Evolutionary conservation across 257 asterid genomes (phyloP).

Genomic region (Agastache rugosa): DNA sequence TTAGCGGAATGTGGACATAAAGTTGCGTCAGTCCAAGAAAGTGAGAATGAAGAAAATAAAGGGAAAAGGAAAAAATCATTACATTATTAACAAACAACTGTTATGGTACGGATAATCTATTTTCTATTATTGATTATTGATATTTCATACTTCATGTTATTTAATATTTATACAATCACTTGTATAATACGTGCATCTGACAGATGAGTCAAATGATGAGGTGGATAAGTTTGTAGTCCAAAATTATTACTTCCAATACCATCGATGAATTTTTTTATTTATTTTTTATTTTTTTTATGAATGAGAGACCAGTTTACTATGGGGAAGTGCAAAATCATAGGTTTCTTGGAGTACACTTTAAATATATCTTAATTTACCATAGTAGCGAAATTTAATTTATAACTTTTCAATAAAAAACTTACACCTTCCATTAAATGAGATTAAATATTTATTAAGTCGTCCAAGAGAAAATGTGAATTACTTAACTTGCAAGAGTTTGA

Average conservation of each 20-base stretch:
- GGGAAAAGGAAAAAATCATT: neutral
- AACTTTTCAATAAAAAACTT: neutral
- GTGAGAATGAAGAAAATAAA: neutral
- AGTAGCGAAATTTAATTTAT: neutral
- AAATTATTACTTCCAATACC: neutral
- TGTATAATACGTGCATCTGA: too few species aligned
- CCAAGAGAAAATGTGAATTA: neutral
- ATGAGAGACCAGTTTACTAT: too few species aligned
- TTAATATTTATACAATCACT: neutral
- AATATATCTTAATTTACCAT: too few species aligned
- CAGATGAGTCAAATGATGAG: too few species aligned
- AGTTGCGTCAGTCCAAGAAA: neutral
- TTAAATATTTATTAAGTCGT: too few species aligned
- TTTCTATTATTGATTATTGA: neutral
- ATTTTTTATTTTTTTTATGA: too few species aligned
- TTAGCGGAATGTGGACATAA: neutral
- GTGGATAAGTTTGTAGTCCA: neutral
- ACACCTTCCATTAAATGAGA: too few species aligned
- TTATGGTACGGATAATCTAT: neutral
- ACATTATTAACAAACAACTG: neutral
- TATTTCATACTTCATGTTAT: neutral
- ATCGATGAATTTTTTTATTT: too few species aligned
- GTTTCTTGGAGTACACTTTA: too few species aligned
- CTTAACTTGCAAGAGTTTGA: conserved; percentile 18
- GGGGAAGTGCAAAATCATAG: too few species aligned